Evolutionary conservation across 2,329 filamentous ascomycete species (phyloP), one percentile per base, ranked within the genome.

Genomic region (Xylaria sp.): DNA sequence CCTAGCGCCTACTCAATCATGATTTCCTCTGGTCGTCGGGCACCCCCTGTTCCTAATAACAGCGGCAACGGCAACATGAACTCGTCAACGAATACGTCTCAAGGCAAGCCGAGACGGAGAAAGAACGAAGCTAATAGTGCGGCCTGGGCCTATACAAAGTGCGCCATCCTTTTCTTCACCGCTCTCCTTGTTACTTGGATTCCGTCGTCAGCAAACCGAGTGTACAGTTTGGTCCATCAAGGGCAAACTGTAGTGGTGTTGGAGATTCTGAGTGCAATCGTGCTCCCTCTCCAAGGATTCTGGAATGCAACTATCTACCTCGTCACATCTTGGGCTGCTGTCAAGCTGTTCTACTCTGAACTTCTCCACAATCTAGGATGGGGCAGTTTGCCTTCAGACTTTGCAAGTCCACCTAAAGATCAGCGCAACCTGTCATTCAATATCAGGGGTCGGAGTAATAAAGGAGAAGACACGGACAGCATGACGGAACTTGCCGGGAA

Each of bases 291-390:
- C 0, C 93, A 97, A 77, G 93, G 93, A 0, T 92, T 94, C 75
- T 96, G 93, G 92, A 97, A 97, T 78, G 88, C 90, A 20, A 79
- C 92, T 67, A 93, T 97, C 73, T 97, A 96, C 80, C 81, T 89
- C 18, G 85, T 88, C 12, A 93, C 91, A 0, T 93, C 91, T 6
- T 88, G 89, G 84, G 80, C 86, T 59, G 90, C 90, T 0, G 90
- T 89, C 76, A 86, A 85, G 76, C 80, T 81, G 39, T 78, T 89
- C 34, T 80, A 81, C 31, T 77, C 79, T 6, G 83, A 83, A 60
- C 69, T 84, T 8, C 73, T 74, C 31, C 75, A 75, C 50, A 74
- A 72, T 28, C 71, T 74, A 25, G 63, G 72, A 72, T 62, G 20
- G 52, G 57, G 75, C 51, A 57, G 73, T 72, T 20, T 72, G 59